Evolutionary conservation across 2,329 filamentous ascomycete genomes (phyloP), one percentile per base, ranked within the genome.

Genomic region (Trichophyton simii): DNA sequence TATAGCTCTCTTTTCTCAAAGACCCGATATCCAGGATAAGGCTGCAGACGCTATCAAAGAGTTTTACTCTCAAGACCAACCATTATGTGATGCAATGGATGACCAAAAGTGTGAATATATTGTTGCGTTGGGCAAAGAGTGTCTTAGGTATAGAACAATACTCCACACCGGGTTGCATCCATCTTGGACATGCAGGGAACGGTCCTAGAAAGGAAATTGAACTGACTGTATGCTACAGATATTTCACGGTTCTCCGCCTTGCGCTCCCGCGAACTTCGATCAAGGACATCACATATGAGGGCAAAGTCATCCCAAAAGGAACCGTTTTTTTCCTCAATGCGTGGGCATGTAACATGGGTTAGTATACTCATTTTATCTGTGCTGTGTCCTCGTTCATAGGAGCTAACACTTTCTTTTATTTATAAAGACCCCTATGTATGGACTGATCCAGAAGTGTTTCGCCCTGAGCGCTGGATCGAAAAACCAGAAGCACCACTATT

Each of bases 281-380:
- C 61, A 81, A 80, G 64, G 83, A 85, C 59, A 75, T 87, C 2
- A 72, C 74, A 0, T 86, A 86, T 62, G 71, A 84, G 8, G 82
- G 80, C 18, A 77, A 79, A 36, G 68, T 78, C 4, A 84, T 87
- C 46, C 84, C 85, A 0, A 80, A 81, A 52, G 83, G 83, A 0
- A 85, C 83, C 1, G 81, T 85, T 0, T 78, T 86, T 41, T 87
- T 86, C 69, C 72, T 87, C 28, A 87, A 87, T 62, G 82, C 83
- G 0, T 87, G 83, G 84, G 83, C 83, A 2, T 87, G 84, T 67
- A 87, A 87, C 64, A 85, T 85, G 82, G 83, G 82, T 83, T 73
- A 68, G 77, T 70, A 11, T 9, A 20, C 9, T 48, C 2, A 46
- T 5, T 13, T 31, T 18, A 52, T 52, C 46, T 28, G 7, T 61